Evolutionary conservation across 2,329 filamentous ascomycete species (phyloP), one percentile per base, ranked within the genome.

Genomic region (Penicillium crustosum): DNA sequence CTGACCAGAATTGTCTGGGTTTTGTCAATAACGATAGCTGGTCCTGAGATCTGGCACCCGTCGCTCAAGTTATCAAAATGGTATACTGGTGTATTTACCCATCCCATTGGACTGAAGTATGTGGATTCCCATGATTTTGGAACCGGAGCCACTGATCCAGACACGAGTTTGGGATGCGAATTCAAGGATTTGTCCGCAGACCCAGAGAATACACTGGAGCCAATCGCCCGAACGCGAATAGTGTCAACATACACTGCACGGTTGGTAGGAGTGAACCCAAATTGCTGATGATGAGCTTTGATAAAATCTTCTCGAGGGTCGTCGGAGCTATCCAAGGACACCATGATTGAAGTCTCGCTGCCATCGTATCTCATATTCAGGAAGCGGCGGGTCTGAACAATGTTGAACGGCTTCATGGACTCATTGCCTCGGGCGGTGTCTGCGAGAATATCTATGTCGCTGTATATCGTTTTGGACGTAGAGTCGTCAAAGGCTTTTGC

Each of bases 1-100:
- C 66, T 67, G 0, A 79, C 70, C 5, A 80, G 63, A 10, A 80
- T 75, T 0, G 77, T 80, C 52, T 80, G 78, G 1, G 77, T 79
- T 36, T 77, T 68, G 61, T 80, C 70, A 25, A 70, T 67, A 29
- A 72, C 66, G 17, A 66, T 60, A 17, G 66, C 66, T 3, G 67
- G 67, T 10, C 67, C 67, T 41, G 27, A 36, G 5, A 56, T 45
- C 17, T 31, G 15, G 38, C 12, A 4, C 17, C 47, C 47, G 25
- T 44, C 23, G 13, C 12, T 31, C 39, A 56, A 39, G 10, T 25
- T 33, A 2, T 45, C 41, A 38, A 56, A 45, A 27, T 45, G 47
- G 21, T 51, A 56, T 6, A 56, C 53, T 8, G 53, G 47, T 9
- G 53, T 56, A 7, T 55, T 17, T 13, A 55, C 47, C 53, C 53